Percentiles rank a stretch among this genome's conserved stretches.
Conservation (phyloP, 2,329 filamentous ascomycete species). For the Colletotrichum falcatum region DNA sequence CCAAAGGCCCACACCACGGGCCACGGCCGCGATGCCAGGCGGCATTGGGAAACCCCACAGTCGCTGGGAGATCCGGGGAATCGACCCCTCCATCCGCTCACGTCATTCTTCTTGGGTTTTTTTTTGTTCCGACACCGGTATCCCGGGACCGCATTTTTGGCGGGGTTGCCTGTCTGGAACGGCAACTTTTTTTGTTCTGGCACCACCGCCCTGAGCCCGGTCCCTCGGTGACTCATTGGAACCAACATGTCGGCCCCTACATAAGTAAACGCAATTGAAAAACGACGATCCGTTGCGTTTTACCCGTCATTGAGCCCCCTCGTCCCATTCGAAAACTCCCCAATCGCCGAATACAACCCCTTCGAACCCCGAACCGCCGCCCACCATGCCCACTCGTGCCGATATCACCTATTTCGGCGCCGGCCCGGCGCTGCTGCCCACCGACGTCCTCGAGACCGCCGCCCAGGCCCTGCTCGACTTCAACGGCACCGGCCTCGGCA, state of each 20-base stretch:
- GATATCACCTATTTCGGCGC: slow-evolving; percentile 91
- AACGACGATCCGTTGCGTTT: not conserved
- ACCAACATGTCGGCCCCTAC: slow-evolving; percentile 5
- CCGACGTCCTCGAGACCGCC: slow-evolving; percentile 81
- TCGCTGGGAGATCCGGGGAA: slow-evolving; percentile 29
- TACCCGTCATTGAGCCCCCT: not conserved
- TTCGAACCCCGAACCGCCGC: slow-evolving; percentile 4
- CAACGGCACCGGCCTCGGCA: slow-evolving; percentile 81
- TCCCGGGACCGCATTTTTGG: slow-evolving; percentile 35
- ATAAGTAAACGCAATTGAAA: slow-evolving; percentile 26
- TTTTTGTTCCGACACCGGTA: slow-evolving; percentile 37
- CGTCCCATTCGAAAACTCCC: not conserved
- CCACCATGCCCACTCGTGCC: slow-evolving; percentile 75
- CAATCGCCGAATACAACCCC: not conserved
- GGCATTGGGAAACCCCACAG: slow-evolving; percentile 30
- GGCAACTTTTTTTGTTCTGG: slow-evolving; percentile 32
- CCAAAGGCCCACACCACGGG: slow-evolving; percentile 18
- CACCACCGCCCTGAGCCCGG: slow-evolving; percentile 9
- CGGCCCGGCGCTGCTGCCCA: slow-evolving; percentile 88
- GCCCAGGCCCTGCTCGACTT: slow-evolving; percentile 85
- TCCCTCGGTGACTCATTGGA: slow-evolving; percentile 32
- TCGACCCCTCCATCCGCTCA: slow-evolving; percentile 40
- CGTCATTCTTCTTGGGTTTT: slow-evolving; percentile 31
- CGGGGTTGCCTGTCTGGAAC: slow-evolving; percentile 40
- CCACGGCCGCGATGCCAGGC: slow-evolving; percentile 22